Base-by-base conservation (phyloP, 768 basidiomycete species). In the Lactarius indigo region DNA sequence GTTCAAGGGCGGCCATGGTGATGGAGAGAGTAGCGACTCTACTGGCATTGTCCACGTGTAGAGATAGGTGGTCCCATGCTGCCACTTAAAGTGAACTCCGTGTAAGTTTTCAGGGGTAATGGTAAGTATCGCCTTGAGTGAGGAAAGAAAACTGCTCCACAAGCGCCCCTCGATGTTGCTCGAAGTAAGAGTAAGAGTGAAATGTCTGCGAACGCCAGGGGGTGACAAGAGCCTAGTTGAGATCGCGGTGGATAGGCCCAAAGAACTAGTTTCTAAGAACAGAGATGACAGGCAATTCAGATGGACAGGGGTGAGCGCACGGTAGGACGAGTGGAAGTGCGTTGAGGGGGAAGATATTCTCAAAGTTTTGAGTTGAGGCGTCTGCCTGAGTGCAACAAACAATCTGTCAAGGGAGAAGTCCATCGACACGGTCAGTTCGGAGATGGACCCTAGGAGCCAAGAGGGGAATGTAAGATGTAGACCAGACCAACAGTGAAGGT, bases 401-500 rank as follows among this genome's bases (percentile, higher is more conserved):
- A 63, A 30, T 17, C 54, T 63, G 9, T 54, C n/a, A 26, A 30
- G 52, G 5, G 61, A 63, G 30, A 63, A 63, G 20, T 41, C 54
- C 52, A 39, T 54, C 39, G 61, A 63, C 13, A 63, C 52, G 39
- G 61, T 56, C 6, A 63, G 28, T 6, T 63, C 39, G 9, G 61
- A 39, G 61, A 63, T 56, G 30, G 61, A 55, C 20, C 35, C 39
- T 12, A 63, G 52, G 26, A 42, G 26, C 61, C 61, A 63, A 23
- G 54, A 30, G 30, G 61, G 61, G 26, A 63, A 63, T n/a, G 54
- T 42, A 28, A 63, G 52, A 20, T 63, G 61, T 0, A 63, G 61
- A 8, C 61, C 13, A 20, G 61, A 63, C 37, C 28, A 63, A 30
- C 50, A 63, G 5, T 63, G 61, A 41, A 63, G 61, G 28, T 63